Conservation (phyloP, 2,329 filamentous ascomycete species). For the Tolypocladium cylindrosporum region DNA sequence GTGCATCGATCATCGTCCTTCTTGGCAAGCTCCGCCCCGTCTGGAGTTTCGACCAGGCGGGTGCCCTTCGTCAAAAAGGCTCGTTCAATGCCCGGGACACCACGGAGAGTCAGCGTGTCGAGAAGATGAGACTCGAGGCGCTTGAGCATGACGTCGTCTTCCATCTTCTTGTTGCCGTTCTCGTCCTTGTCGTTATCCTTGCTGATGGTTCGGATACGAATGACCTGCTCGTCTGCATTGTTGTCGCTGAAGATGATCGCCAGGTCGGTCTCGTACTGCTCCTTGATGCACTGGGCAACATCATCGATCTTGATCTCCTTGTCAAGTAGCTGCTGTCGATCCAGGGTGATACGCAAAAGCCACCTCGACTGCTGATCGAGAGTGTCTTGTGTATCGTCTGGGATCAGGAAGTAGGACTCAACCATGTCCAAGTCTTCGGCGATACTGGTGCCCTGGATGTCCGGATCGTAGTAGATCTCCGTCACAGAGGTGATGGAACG, state of each 20-base stretch:
- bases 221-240: conserved; percentile 90
- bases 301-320: conserved; percentile 88
- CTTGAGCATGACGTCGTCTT: conserved; percentile 90
- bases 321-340: conserved; percentile 89
- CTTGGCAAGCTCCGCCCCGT: conserved; percentile 64
- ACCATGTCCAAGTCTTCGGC: conserved; percentile 87
- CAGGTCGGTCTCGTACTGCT: conserved; percentile 74
- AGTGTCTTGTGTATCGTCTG: conserved; percentile 57
- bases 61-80: conserved; percentile 85
- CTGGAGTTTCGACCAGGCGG: conserved; percentile 53
- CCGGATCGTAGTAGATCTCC: conserved; percentile 96
- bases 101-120: conserved; percentile 82
- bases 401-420: conserved; percentile 92
- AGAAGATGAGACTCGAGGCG: conserved; percentile 84
- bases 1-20: conserved; percentile 68
- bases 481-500: conserved; percentile 84
- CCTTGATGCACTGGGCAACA: conserved; percentile 81
- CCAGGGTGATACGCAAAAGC: conserved; percentile 87
- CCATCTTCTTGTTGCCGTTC: conserved; percentile 48
- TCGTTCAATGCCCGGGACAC: conserved; percentile 78
- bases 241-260: conserved; percentile 96
- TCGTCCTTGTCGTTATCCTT: conserved; percentile 65
- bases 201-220: conserved; percentile 76
- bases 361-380: conserved; percentile 79
- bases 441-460: conserved; percentile 77